These are phyloP conservation scores for Tolypocladium pustulatum DNA, from an alignment of 2,329 filamentous ascomycete species.

Conservation along the genomic window DNA sequence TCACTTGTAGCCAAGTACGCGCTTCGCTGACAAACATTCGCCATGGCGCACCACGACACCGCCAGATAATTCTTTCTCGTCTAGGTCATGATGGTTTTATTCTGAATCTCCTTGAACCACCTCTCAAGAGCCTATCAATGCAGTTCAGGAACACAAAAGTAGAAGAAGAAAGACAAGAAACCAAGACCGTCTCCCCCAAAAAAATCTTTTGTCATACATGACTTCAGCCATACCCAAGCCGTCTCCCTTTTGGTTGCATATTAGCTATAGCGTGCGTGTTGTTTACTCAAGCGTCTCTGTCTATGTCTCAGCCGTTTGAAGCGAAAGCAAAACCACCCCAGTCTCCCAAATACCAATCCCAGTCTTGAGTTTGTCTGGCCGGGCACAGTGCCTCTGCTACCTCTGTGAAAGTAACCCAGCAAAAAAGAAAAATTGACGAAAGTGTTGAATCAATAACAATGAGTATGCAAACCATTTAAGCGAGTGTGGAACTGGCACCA, in stretches of 20 bases:
- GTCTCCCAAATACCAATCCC: constrained; percentile 3
- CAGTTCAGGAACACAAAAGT: constrained; percentile 3
- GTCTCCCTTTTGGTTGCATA: constrained; percentile 22
- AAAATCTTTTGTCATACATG: constrained; percentile 23
- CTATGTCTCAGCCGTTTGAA: constrained; percentile 24
- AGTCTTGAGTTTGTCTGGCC: constrained; percentile 1
- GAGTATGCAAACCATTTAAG: background rate
- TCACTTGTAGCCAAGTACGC: background rate
- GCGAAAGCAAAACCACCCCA: constrained; percentile 14
- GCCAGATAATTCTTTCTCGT: background rate
- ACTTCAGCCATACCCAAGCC: constrained; percentile 21
- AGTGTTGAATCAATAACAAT: constrained; percentile 2
- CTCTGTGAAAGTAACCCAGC: background rate
- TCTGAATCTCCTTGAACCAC: background rate
- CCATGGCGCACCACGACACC: background rate
- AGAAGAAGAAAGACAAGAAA: constrained; percentile 8
- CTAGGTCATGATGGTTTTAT: background rate
- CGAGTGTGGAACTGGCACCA: background rate
- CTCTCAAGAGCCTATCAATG: background rate
- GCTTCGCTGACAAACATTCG: background rate
- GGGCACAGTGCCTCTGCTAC: background rate
- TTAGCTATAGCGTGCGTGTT: constrained; percentile 25
- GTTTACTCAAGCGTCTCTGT: constrained; percentile 15
- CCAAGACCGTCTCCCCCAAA: constrained; percentile 13
- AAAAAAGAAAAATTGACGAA: background rate